phyloP scores from a whole-genome alignment of 2,329 filamentous ascomycete genomes.

The Xylaria hypoxylon region DNA sequence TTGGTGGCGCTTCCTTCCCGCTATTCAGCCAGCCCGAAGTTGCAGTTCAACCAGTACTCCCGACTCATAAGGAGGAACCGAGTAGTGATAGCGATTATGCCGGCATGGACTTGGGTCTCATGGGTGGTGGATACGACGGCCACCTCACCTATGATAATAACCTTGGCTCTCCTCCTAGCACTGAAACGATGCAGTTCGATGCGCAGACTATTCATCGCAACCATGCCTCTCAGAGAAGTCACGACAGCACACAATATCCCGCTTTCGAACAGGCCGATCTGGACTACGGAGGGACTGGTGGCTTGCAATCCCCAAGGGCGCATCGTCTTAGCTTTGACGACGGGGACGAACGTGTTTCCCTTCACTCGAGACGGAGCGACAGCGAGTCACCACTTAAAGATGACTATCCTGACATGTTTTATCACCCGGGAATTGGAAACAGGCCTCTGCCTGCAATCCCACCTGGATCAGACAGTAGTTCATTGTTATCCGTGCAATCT shows the following conservation, averaged over 20 bases:
- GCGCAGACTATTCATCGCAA: constrained; percentile 59
- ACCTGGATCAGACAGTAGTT: constrained; percentile 71
- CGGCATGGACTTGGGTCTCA: constrained; percentile 77
- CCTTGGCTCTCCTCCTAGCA: constrained; percentile 55
- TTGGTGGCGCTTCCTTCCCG: constrained; percentile 61
- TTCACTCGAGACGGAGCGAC: constrained; percentile 67
- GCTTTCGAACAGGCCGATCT: constrained; percentile 74
- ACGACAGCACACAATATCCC: constrained; percentile 56
- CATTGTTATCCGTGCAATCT: constrained; percentile 61
- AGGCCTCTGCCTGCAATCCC: constrained; percentile 74
- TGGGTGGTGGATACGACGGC: constrained; percentile 76
- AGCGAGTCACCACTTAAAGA: constrained; percentile 76
- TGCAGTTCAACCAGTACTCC: constrained; percentile 53
- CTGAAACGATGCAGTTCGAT: constrained; percentile 57
- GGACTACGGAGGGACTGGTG: constrained; percentile 91
- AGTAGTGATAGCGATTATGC: constrained; percentile 80
- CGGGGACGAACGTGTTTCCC: constrained; percentile 79
- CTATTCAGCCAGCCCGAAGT: constrained; percentile 56
- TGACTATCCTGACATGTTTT: constrained; percentile 91
- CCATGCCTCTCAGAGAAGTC: constrained; percentile 53
- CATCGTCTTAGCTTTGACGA: constrained; percentile 91
- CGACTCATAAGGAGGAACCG: constrained; percentile 63
- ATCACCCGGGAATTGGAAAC: constrained; percentile 82
- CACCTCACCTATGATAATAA: constrained; percentile 64
- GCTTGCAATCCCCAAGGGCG: constrained; percentile 78